These are phyloP conservation scores for Colletotrichum simmondsii DNA, from an alignment of 2,329 filamentous ascomycete genomes.

Conservation along the genomic window DNA sequence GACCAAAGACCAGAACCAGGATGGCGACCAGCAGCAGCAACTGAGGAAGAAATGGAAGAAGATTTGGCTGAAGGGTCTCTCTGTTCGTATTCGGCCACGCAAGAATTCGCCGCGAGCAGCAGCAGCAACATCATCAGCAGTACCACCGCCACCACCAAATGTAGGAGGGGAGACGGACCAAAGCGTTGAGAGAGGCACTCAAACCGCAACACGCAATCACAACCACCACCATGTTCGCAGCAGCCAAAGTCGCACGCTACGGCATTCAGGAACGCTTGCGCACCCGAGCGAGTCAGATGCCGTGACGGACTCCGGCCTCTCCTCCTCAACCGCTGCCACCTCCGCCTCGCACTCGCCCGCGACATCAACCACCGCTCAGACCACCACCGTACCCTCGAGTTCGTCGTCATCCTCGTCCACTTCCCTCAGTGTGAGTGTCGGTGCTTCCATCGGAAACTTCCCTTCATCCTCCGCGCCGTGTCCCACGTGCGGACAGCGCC, in stretches of 20 bases:
- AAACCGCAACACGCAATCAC: neutral
- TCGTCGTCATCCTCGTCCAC: slow-evolving; percentile 28
- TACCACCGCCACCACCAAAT: too few species aligned
- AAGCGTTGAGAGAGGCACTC: slow-evolving; percentile 26
- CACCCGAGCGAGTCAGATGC: slow-evolving; percentile 18
- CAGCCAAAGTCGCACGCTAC: slow-evolving; percentile 1
- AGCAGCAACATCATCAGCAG: neutral
- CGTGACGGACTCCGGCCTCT: slow-evolving; percentile 20
- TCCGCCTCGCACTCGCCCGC: slow-evolving; percentile 21
- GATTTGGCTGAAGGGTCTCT: slow-evolving; percentile 21
- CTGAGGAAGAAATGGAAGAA: slow-evolving; percentile 29
- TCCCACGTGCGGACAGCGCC: slow-evolving; percentile 31
- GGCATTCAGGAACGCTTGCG: slow-evolving; percentile 19
- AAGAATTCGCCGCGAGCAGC: slow-evolving; percentile 9
- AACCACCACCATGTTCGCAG: neutral
- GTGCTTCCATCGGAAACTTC: slow-evolving; percentile 28
- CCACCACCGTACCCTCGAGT: slow-evolving; percentile 16
- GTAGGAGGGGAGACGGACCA: neutral
- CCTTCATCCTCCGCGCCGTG: slow-evolving; percentile 23
- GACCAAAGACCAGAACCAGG: neutral
- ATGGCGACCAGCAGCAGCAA: slow-evolving; percentile 10
- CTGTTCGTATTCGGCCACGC: slow-evolving; percentile 29
- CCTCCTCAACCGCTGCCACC: slow-evolving; percentile 19
- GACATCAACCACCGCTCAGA: slow-evolving; percentile 26
- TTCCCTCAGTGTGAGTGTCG: slow-evolving; percentile 26